These are phyloP conservation scores for Heimioporus retisporus DNA, from an alignment of 1,284 basidiomycete species.

Conservation along the genomic window DNA sequence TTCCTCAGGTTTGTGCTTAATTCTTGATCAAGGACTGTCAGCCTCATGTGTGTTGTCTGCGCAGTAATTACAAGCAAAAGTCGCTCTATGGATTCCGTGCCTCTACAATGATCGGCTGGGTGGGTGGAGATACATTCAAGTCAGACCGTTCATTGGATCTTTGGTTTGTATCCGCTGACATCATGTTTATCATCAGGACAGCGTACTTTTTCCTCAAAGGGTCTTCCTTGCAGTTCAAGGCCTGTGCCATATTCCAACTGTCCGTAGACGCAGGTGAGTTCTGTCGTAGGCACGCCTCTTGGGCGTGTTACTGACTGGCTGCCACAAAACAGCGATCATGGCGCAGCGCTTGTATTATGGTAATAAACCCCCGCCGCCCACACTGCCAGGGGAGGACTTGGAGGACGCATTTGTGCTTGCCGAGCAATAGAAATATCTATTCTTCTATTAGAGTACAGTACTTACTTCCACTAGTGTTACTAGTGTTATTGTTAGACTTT, in stretches of 20 bases:
- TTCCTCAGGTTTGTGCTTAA: slow-evolving; percentile 66
- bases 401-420: slow-evolving; percentile 75
- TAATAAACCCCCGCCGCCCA: slow-evolving; percentile 62
- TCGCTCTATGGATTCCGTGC: slow-evolving; percentile 88
- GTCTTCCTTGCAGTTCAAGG: slow-evolving; percentile 82
- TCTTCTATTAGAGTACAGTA: too few species aligned
- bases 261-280: slow-evolving; percentile 78
- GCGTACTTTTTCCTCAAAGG: slow-evolving; percentile 80
- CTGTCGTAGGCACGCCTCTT: slow-evolving; percentile 18
- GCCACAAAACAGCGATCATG: slow-evolving; percentile 62
- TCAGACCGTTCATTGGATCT: slow-evolving; percentile 46
- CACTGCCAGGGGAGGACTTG: slow-evolving; percentile 69
- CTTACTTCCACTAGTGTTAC: background rate
- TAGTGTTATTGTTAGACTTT: background rate
- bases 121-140: slow-evolving; percentile 88
- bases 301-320: slow-evolving; percentile 23
- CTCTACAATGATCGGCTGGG: slow-evolving; percentile 86
- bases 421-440: slow-evolving; percentile 56
- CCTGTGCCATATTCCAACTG: slow-evolving; percentile 84
- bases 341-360: slow-evolving; percentile 79
- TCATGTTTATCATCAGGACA: slow-evolving; percentile 56
- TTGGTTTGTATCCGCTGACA: slow-evolving; percentile 20
- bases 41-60: slow-evolving; percentile 24
- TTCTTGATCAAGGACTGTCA: slow-evolving; percentile 21
- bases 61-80: slow-evolving; percentile 78